Evolutionary conservation across 129 eudicot genomes (phyloP).

Genomic region (Centella asiatica): DNA sequence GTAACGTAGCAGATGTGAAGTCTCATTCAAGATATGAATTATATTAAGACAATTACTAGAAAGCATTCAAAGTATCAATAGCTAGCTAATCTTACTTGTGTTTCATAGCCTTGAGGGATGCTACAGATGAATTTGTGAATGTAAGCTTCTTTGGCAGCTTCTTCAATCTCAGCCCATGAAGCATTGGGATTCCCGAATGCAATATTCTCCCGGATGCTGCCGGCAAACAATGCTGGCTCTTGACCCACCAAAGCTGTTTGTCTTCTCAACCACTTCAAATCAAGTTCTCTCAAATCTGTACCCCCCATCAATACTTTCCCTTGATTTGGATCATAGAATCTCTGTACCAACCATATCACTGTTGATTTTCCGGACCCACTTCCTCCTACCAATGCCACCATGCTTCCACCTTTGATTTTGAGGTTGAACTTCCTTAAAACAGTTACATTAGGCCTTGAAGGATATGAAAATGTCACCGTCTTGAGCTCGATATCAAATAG

Average conservation of each 20-base stretch:
- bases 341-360: slow-evolving; percentile 65
- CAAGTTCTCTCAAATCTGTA: slow-evolving; percentile 49
- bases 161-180: slow-evolving; percentile 79
- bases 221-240: slow-evolving; percentile 81
- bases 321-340: slow-evolving; percentile 71
- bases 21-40: no score
- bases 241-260: slow-evolving; percentile 81
- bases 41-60: no score
- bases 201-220: slow-evolving; percentile 65
- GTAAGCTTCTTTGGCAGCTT: slow-evolving; percentile 78
- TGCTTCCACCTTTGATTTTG: slow-evolving; percentile 59
- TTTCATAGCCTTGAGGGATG: slow-evolving; percentile 83
- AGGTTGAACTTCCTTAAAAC: slow-evolving; percentile 58
- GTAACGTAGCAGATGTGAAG: no score
- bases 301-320: slow-evolving; percentile 68
- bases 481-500: slow-evolving; percentile 54
- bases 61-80: neutral
- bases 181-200: slow-evolving; percentile 64
- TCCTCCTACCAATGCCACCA: slow-evolving; percentile 83
- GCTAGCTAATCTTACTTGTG: slow-evolving; percentile 40
- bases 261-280: slow-evolving; percentile 68
- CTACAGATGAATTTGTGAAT: slow-evolving; percentile 73
- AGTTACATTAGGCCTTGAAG: slow-evolving; percentile 55
- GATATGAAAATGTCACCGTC: slow-evolving; percentile 60
- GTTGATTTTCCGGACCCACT: slow-evolving; percentile 87